Evolutionary conservation across 495 filamentous ascomycete genomes (phyloP), one percentile per base, ranked within the genome.

Genomic region (Elaphomyces granulatus): DNA sequence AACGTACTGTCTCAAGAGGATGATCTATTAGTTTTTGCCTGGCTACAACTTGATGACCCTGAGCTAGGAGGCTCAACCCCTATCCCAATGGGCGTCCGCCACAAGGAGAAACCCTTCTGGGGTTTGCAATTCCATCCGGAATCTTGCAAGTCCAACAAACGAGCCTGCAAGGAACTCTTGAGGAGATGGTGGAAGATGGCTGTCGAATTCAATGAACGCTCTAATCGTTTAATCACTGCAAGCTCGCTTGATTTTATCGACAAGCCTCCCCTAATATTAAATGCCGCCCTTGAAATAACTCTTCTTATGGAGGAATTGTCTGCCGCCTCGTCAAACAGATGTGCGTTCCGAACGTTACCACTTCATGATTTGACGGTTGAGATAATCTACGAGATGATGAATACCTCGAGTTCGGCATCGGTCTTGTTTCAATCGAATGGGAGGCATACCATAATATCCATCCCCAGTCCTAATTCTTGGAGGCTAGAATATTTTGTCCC

Each of bases 61-160:
- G 32, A 17, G 10, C 14, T 32, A 9, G 28, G 38, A 3, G 7
- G 38, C 8, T 36, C 18, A 2, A 40, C 23, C 6, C 58, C 64
- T 18, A 79, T 94, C 15, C 63, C 92, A 32, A 92, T 94, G 81
- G 83, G 71, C 2, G 75, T 79, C 15, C 71, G 61, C 36, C 87
- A 94, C 53, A 57, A 35, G 18, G 43, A 46, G 2, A 83, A 78
- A 47, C 90, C 90, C 3, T 92, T 88, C 47, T 94, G 80, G 77
- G 90, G 80, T 0, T 63, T 98, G 23, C 90, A 98, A 50, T 96
- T 88, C 53, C 90, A 98, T 51, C 87, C 88, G 0, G 90, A 98
- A 55, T 93, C 84, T 0, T 80, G 92, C 46, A 94, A 88, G 51
- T 93, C 90, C 9, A 56, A 68, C 3, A 74, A 74, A 36, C 48